Evolutionary conservation across 495 filamentous ascomycete genomes (phyloP).

Genomic region (Sporormia fimetaria): DNA sequence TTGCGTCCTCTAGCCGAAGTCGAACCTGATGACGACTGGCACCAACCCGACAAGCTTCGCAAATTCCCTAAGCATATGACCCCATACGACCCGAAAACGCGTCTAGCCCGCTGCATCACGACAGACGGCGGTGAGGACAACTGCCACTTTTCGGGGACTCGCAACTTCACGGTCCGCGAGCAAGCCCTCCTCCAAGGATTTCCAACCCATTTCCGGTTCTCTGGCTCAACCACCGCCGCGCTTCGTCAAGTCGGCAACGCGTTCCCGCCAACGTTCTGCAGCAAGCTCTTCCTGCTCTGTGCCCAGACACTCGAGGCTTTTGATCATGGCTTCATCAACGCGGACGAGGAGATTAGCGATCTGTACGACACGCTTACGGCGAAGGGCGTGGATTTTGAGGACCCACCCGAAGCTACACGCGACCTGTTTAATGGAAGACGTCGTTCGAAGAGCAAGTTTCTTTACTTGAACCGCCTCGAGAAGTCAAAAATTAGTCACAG

Average conservation of each 20-base stretch:
- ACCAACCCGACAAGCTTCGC: constrained; percentile 30
- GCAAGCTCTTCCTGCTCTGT: constrained; percentile 37
- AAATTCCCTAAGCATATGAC: constrained; percentile 24
- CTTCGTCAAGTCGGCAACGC: constrained; percentile 81
- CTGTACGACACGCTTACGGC: neutral
- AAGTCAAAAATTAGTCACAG: no score
- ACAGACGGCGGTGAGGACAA: constrained; percentile 55
- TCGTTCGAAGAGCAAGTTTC: no score
- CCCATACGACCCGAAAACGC: constrained; percentile 39
- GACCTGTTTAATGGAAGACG: no score
- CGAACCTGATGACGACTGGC: constrained; percentile 4
- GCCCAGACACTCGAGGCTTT: constrained; percentile 20
- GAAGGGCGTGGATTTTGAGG: no score
- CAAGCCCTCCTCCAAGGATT: constrained; percentile 69
- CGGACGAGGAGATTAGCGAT: constrained; percentile 10
- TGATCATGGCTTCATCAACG: constrained; percentile 15
- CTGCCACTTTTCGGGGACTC: constrained; percentile 54
- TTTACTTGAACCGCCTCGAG: no score
- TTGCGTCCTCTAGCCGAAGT: constrained; percentile 10
- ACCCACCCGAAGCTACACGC: no score
- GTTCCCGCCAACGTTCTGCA: constrained; percentile 60
- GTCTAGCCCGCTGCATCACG: constrained; percentile 46
- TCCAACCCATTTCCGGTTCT: constrained; percentile 41
- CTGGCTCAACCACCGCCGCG: constrained; percentile 30
- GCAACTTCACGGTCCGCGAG: constrained; percentile 61